Base-by-base conservation (phyloP, 768 basidiomycete species). In the Xerocomus potaroensis region DNA sequence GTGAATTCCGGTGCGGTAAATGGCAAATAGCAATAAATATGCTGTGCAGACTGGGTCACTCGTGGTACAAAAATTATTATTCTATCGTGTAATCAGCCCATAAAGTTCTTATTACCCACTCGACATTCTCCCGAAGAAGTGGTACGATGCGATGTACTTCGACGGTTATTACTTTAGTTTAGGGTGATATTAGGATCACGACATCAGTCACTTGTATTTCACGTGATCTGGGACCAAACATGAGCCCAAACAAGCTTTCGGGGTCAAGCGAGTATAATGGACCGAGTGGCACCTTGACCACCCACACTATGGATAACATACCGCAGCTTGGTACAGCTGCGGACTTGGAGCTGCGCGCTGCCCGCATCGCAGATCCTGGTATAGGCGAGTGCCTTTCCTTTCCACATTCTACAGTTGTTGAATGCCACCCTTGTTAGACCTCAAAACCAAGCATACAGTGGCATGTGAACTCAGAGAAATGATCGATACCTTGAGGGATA, bases 401-500 rank as follows among this genome's bases (percentile, higher is more conserved):
- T 35, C 6, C 23, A 1, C 14, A 39, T 7, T 38, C 47, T 42
- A 30, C 44, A n/a, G n/a, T n/a, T n/a, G n/a, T n/a, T 45, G 24
- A 39, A 26, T 34, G 43, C 42, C 19, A 3, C 16, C 38, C 29
- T n/a, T 21, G 41, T 30, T 33, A 90, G 87, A 88, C 67, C 75
- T 87, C 54, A 79, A 80, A 48, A 79, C 78, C 3, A 88, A 87
- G 66, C 77, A 79, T 64, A 69, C 70, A 3, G 77, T 81, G n/a
- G 85, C 86, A 48, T 77, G 74, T 48, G 89, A 91, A 62, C 80
- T 92, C 49, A 77, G 87, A 47, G 88, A 91, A 63, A 79, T 83
- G 71, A 74, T 92, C 54, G 90, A 92, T 57, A 81, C 81, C 14
- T 78, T 87, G 32, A 75, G 85, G 45, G 90, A 91, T 50, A 71